Evolutionary conservation across 495 filamentous ascomycete genomes (phyloP).

Genomic region (Penicillium lagena): DNA sequence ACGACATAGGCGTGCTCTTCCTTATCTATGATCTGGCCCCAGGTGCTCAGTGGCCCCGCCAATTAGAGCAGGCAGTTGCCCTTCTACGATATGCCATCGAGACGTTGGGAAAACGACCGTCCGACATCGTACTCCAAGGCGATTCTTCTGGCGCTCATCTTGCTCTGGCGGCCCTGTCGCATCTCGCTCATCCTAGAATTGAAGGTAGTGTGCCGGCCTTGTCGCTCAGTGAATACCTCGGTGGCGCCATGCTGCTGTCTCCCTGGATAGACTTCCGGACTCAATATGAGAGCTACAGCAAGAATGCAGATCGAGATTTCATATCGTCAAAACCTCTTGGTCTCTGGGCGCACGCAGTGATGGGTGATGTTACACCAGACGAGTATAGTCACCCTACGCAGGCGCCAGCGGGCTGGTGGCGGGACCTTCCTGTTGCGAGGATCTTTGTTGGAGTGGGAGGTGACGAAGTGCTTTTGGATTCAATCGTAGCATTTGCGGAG

Average conservation of each 20-base stretch:
- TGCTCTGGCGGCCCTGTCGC: constrained; percentile 38
- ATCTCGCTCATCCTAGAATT: constrained; percentile 48
- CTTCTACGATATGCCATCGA: constrained; percentile 37
- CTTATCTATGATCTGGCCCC: constrained; percentile 32
- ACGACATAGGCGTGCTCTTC: not conserved
- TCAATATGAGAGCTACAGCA: not conserved
- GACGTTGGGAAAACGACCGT: constrained; percentile 21
- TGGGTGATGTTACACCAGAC: too few species aligned
- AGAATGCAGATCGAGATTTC: constrained; percentile 2
- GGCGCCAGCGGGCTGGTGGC: not conserved
- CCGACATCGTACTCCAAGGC: constrained; percentile 40
- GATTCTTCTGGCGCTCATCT: constrained; percentile 55
- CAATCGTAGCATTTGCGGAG: not conserved
- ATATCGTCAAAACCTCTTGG: not conserved
- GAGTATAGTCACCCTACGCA: not conserved
- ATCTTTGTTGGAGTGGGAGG: constrained; percentile 3
- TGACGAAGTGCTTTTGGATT: constrained; percentile 1
- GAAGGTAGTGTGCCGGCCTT: constrained; percentile 7
- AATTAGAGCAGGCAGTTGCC: constrained; percentile 42
- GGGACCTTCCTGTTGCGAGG: not conserved
- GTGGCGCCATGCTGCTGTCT: constrained; percentile 4
- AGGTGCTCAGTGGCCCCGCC: constrained; percentile 37
- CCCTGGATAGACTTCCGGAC: constrained; percentile 7
- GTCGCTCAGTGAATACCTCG: not conserved
- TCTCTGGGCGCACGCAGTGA: too few species aligned